phyloP scores from a whole-genome alignment of 2,329 filamentous ascomycete genomes.

The Fusarium burgessii region DNA sequence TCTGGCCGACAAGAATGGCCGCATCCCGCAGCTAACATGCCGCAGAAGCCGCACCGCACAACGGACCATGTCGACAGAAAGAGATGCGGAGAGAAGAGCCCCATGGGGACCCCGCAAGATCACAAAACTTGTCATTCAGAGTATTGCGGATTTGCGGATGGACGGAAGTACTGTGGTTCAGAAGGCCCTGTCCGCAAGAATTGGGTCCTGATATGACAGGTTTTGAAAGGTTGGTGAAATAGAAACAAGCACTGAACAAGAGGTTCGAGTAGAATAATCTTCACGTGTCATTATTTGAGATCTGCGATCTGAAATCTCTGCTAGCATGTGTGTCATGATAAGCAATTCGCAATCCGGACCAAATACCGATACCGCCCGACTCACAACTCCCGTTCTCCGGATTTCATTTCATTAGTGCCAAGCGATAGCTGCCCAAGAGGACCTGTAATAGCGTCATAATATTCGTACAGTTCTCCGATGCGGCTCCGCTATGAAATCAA shows the following conservation, averaged over 20 bases:
- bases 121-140: neutral
- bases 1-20: neutral
- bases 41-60: neutral
- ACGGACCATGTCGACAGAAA: neutral
- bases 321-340: neutral
- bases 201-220: neutral
- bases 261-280: neutral
- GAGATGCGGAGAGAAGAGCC: neutral
- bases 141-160: neutral
- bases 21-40: neutral
- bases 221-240: neutral
- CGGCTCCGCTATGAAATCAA: slow-evolving; percentile 12
- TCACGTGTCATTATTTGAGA: too few relatives aligned
- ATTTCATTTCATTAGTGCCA: neutral
- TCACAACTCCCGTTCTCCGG: neutral
- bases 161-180: neutral
- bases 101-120: neutral
- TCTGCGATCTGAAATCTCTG: neutral
- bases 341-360: neutral
- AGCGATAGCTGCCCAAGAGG: neutral
- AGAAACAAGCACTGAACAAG: neutral
- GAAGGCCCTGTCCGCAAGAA: neutral
- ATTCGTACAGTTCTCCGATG: slow-evolving; percentile 20
- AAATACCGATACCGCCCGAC: slow-evolving; percentile 19
- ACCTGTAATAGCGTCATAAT: neutral